phyloP scores from a whole-genome alignment of 192 early-diverging fungal genomes.

The Umbelopsis vinacea region DNA sequence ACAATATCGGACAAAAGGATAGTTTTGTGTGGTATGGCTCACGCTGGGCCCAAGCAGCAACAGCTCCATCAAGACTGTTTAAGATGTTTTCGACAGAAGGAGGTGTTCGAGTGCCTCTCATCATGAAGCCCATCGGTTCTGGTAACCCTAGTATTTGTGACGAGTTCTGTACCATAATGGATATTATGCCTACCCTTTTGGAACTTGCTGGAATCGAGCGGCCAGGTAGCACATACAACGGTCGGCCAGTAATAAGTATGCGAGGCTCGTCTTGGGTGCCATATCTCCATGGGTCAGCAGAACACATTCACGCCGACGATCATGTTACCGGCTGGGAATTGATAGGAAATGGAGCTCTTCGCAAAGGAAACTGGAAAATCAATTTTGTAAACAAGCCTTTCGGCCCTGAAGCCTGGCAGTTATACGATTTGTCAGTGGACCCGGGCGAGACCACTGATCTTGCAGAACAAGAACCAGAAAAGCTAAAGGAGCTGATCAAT shows the following conservation, averaged over 20 bases:
- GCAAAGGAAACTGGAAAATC: constrained; percentile 23
- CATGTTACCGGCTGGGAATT: constrained; percentile 21
- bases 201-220: constrained; percentile 16
- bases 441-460: constrained; percentile 22
- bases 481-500: constrained; percentile 15
- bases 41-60: constrained; percentile 17
- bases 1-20: constrained; percentile 16
- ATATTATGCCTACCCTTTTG: constrained; percentile 17
- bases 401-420: neutral
- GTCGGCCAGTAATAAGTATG: constrained; percentile 8
- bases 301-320: constrained; percentile 12
- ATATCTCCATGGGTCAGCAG: neutral
- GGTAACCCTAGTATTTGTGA: neutral
- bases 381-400: constrained; percentile 12
- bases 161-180: constrained; percentile 26
- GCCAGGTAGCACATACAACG: constrained; percentile 6
- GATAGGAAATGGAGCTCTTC: constrained; percentile 5
- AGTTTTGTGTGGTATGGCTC: constrained; percentile 22
- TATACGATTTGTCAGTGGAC: neutral
- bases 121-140: constrained; percentile 14
- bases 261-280: constrained; percentile 20
- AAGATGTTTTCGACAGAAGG: constrained; percentile 28
- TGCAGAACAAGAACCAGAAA: constrained; percentile 18
- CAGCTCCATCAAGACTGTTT: constrained; percentile 26
- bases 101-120: constrained; percentile 15